Conservation (phyloP, 129 eudicot genomes). For the Flaveria ramosissima region DNA sequence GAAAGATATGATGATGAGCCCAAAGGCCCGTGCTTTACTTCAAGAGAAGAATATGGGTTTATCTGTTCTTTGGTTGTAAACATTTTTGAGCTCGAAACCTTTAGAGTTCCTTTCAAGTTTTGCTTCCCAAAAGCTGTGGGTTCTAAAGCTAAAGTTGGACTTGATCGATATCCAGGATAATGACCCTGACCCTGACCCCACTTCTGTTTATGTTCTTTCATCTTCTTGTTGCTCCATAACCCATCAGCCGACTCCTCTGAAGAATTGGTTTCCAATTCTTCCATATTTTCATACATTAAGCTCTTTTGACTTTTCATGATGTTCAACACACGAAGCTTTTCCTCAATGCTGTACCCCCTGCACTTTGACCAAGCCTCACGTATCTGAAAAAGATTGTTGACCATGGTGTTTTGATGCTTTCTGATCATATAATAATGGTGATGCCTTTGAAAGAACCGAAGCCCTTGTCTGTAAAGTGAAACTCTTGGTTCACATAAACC, state of each 20-base stretch:
- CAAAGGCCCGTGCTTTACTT: slow-evolving; percentile 44
- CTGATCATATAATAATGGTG: slow-evolving; percentile 67
- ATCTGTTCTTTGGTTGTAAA: slow-evolving; percentile 40
- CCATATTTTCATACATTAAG: slow-evolving; percentile 79
- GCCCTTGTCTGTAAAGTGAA: slow-evolving; percentile 81
- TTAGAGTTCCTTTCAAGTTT: slow-evolving; percentile 60
- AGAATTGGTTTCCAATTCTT: slow-evolving; percentile 65
- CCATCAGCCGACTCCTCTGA: slow-evolving; percentile 78
- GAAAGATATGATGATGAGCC: slow-evolving; percentile 36
- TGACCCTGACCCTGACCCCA: slow-evolving; percentile 27
- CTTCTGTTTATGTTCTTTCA: slow-evolving; percentile 60
- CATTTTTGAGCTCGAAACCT: slow-evolving; percentile 51
- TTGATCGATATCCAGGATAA: slow-evolving; percentile 38
- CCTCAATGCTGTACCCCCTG: slow-evolving; percentile 91
- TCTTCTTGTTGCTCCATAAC: slow-evolving; percentile 60
- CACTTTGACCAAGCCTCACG: slow-evolving; percentile 88
- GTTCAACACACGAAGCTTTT: slow-evolving; percentile 85
- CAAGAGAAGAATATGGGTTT: slow-evolving; percentile 40
- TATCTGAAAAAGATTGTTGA: slow-evolving; percentile 63
- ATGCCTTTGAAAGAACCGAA: slow-evolving; percentile 65
- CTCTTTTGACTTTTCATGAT: slow-evolving; percentile 83
- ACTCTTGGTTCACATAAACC: slow-evolving; percentile 97
- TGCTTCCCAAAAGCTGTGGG: slow-evolving; percentile 48
- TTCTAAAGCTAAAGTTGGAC: slow-evolving; percentile 51
- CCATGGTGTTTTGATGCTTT: slow-evolving; percentile 80